Conservation (phyloP, 192 early-diverging fungal species). For the Backusella australiensis region DNA sequence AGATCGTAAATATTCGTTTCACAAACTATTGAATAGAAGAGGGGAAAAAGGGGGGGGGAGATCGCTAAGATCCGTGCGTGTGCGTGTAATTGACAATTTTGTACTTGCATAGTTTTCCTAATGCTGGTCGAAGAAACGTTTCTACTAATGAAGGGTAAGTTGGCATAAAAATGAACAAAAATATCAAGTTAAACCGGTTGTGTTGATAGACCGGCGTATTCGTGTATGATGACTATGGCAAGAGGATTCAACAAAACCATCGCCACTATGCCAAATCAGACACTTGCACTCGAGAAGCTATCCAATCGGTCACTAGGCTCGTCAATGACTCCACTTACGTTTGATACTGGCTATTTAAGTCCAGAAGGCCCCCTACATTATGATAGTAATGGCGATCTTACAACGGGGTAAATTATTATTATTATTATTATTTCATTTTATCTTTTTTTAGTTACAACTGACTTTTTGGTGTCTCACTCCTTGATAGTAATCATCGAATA, state of each 20-base stretch:
- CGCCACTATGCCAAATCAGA: slow-evolving; percentile 19
- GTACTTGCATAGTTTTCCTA: slow-evolving; percentile 29
- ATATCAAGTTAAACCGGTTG: background rate
- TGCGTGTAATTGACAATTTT: background rate
- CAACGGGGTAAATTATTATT: slow-evolving; percentile 26
- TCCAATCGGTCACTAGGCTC: slow-evolving; percentile 20
- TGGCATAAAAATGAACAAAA: background rate
- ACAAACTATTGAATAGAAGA: no score
- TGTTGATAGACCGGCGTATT: slow-evolving; percentile 40
- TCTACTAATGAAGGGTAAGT: slow-evolving; percentile 46
- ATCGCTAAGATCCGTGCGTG: background rate
- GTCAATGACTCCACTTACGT: slow-evolving; percentile 30
- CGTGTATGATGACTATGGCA: slow-evolving; percentile 47
- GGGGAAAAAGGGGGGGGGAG: background rate
- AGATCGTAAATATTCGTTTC: slow-evolving; percentile 23
- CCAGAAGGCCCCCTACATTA: slow-evolving; percentile 42
- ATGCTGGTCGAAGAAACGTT: slow-evolving; percentile 39
- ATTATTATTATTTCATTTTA: background rate
- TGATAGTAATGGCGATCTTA: slow-evolving; percentile 40
- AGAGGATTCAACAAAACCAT: slow-evolving; percentile 36
- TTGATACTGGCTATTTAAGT: slow-evolving; percentile 46
- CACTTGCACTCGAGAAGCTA: slow-evolving; percentile 29
- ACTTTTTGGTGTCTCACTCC: background rate
- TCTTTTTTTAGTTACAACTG: slow-evolving; percentile 1
- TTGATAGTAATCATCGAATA: slow-evolving; percentile 33